A percentile compares a stretch with the other conserved stretches of the same genome.
Conservation (phyloP, 2,329 filamentous ascomycete genomes). For the Arthrobotrys sphaeroides region DNA sequence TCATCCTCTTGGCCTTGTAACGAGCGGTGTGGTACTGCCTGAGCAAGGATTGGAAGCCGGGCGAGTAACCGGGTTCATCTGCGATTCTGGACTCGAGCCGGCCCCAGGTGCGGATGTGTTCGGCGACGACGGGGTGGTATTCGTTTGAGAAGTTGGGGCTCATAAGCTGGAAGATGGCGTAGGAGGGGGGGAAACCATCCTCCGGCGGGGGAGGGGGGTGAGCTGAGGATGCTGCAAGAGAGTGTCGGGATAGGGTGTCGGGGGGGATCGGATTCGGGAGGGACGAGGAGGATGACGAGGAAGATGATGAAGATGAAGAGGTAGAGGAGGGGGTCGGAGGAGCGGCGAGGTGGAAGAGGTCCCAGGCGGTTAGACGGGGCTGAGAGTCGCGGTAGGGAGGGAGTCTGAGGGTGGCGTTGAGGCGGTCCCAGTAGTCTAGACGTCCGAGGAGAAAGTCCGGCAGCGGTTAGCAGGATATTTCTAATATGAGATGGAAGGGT, state of each 20-base stretch:
- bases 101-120: constrained; percentile 45
- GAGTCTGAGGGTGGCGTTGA: constrained; percentile 44
- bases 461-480: no score
- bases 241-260: constrained; percentile 34
- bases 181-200: constrained; percentile 44
- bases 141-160: constrained; percentile 49
- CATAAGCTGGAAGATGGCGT: constrained; percentile 38
- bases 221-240: constrained; percentile 31
- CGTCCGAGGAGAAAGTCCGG: no score
- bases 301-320: no score
- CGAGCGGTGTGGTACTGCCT: constrained; percentile 51
- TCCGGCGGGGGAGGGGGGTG: constrained; percentile 30
- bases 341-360: constrained; percentile 41
- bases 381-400: constrained; percentile 43
- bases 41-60: constrained; percentile 36
- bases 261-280: constrained; percentile 16
- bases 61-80: constrained; percentile 39
- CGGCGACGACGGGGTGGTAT: constrained; percentile 43
- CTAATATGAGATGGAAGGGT: no score
- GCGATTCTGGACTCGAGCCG: constrained; percentile 38
- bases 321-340: constrained; percentile 21
- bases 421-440: constrained; percentile 51
- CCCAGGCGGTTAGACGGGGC: constrained; percentile 48
- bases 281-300: neutral
- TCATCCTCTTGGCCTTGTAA: constrained; percentile 50